Percentiles rank a stretch among this genome's conserved stretches.
Conservation (phyloP, 192 early-diverging fungal species). For the Mortierella claussenii region DNA sequence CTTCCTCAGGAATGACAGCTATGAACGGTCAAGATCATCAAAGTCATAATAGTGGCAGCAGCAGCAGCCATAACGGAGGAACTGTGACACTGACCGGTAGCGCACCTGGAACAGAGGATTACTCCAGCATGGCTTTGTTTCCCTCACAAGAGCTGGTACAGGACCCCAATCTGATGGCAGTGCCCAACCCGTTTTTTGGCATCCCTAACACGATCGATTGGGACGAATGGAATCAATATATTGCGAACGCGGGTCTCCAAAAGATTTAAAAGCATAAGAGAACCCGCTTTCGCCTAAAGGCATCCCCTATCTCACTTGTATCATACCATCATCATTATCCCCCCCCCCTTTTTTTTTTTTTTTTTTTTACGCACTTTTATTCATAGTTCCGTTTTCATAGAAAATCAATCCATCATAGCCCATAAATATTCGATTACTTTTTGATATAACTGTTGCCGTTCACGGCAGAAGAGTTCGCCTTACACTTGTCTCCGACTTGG, state of each 20-base stretch:
- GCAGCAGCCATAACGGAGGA: constrained; percentile 1
- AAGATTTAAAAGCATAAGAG: constrained; percentile 12
- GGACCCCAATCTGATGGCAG: constrained; percentile 28
- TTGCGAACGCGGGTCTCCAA: constrained; percentile 34
- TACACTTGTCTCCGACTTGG: constrained; percentile 41
- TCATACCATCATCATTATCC: no score
- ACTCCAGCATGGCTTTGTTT: constrained; percentile 35
- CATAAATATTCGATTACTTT: not conserved
- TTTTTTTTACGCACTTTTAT: no score
- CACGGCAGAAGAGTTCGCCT: not conserved
- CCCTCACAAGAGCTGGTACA: constrained; percentile 24
- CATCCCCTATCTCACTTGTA: no score
- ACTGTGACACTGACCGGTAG: not conserved
- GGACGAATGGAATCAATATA: constrained; percentile 55
- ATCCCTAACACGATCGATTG: constrained; percentile 52
- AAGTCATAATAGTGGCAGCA: constrained; percentile 12
- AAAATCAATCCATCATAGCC: not conserved
- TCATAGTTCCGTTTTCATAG: not conserved
- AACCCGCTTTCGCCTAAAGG: no score
- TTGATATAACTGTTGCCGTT: not conserved
- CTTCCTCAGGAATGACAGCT: no score
- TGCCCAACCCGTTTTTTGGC: constrained; percentile 50
- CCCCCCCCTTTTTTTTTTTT: no score
- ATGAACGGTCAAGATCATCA: no score
- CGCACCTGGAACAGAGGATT: constrained; percentile 6